A percentile compares a stretch with the other conserved stretches of the same genome.
Conservation (phyloP, 2,329 filamentous ascomycete genomes). For the Beauveria caledonica region DNA sequence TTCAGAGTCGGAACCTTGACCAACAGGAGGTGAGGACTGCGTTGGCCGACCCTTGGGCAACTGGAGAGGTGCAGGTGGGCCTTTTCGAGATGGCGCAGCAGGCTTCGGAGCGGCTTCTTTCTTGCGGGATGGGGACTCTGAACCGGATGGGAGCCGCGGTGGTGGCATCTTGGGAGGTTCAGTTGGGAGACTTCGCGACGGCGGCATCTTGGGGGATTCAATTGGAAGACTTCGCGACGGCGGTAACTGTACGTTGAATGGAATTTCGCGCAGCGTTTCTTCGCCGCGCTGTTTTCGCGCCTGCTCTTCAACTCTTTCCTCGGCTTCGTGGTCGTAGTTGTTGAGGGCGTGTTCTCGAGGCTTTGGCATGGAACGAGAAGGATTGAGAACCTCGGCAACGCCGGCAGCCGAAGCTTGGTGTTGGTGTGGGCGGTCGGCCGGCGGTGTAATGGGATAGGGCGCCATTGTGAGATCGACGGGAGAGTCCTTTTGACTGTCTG, state of each 20-base stretch:
- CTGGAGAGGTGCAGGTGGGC: slow-evolving; percentile 76
- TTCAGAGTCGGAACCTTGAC: slow-evolving; percentile 59
- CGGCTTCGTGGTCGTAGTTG: slow-evolving; percentile 46
- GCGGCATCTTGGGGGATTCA: slow-evolving; percentile 42
- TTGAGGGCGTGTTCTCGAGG: slow-evolving; percentile 51
- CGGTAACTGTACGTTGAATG: slow-evolving; percentile 43
- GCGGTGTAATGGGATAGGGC: slow-evolving; percentile 58
- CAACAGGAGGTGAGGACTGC: slow-evolving; percentile 14
- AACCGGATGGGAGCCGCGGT: slow-evolving; percentile 37
- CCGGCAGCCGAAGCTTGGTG: slow-evolving; percentile 30
- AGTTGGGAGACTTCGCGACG: slow-evolving; percentile 43
- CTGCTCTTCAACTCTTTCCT: slow-evolving; percentile 39
- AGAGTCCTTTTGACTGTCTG: slow-evolving; percentile 44
- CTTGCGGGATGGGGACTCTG: slow-evolving; percentile 34
- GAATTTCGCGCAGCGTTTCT: slow-evolving; percentile 35
- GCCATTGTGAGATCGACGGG: slow-evolving; percentile 52
- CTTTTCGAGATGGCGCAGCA: slow-evolving; percentile 57
- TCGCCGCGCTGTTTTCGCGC: slow-evolving; percentile 38
- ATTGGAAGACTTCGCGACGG: slow-evolving; percentile 48
- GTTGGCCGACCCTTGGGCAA: slow-evolving; percentile 34
- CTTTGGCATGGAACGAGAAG: slow-evolving; percentile 51
- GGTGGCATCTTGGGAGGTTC: slow-evolving; percentile 44
- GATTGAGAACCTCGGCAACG: slow-evolving; percentile 45
- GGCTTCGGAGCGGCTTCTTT: slow-evolving; percentile 33
- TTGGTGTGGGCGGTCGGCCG: slow-evolving; percentile 40